Conservation (phyloP, 2,329 filamentous ascomycete species). For the Incumbomyces delicatus region DNA sequence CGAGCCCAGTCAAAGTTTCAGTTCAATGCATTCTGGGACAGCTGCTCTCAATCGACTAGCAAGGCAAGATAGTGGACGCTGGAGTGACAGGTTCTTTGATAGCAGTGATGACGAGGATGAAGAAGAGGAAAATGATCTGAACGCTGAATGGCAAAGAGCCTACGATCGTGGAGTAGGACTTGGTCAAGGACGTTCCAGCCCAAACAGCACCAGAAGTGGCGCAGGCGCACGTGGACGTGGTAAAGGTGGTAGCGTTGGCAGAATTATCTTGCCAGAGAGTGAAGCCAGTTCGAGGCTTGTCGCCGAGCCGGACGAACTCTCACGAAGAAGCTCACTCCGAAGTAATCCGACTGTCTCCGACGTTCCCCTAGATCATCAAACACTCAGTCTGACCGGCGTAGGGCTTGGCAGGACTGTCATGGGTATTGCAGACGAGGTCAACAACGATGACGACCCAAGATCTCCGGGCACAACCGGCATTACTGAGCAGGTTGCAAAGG, state of each 20-base stretch:
- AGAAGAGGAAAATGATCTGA: conserved; percentile 22
- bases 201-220: not conserved
- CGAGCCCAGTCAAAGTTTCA: conserved; percentile 12
- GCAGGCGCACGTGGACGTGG: not conserved
- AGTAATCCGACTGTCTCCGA: not conserved
- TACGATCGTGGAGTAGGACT: conserved; percentile 10
- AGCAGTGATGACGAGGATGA: conserved; percentile 44
- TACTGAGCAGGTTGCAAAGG: not conserved
- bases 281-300: not conserved
- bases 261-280: not conserved
- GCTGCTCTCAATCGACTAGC: conserved; percentile 18
- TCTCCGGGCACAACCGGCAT: not conserved
- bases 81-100: conserved; percentile 57
- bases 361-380: not conserved
- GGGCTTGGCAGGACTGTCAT: not conserved
- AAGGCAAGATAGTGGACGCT: conserved; percentile 47
- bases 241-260: not conserved
- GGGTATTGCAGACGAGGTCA: not conserved
- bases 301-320: conserved; percentile 1
- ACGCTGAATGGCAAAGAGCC: conserved; percentile 14
- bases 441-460: not conserved
- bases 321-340: not conserved
- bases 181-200: not conserved
- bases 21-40: conserved; percentile 15
- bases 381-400: not conserved